These are phyloP conservation scores for Plenodomus lindquistii DNA, from an alignment of 2,329 filamentous ascomycete genomes.

Conservation along the genomic window DNA sequence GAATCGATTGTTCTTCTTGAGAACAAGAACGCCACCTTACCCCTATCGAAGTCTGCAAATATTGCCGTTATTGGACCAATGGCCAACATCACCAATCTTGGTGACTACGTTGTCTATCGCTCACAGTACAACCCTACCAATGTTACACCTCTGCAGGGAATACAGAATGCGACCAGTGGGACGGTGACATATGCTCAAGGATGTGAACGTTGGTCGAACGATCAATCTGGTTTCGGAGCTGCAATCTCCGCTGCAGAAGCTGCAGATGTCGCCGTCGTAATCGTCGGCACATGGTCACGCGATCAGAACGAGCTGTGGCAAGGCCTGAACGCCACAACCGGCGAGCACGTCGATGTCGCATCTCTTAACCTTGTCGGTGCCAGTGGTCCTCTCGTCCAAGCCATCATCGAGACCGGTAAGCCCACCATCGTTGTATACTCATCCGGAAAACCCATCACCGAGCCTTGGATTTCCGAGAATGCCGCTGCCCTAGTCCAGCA, in stretches of 20 bases:
- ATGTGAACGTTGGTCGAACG: slow-evolving; percentile 72
- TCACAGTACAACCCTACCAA: slow-evolving; percentile 62
- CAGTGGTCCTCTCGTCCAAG: slow-evolving; percentile 67
- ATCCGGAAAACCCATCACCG: slow-evolving; percentile 72
- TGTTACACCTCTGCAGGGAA: slow-evolving; percentile 71
- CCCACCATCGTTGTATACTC: slow-evolving; percentile 70
- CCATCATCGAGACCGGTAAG: slow-evolving; percentile 68
- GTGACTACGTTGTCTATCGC: slow-evolving; percentile 72
- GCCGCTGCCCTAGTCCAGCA: slow-evolving; percentile 71
- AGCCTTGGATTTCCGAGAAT: slow-evolving; percentile 70
- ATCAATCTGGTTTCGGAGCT: slow-evolving; percentile 68
- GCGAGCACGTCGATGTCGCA: slow-evolving; percentile 71
- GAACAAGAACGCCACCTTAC: slow-evolving; percentile 68
- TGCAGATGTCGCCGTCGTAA: slow-evolving; percentile 72
- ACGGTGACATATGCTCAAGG: slow-evolving; percentile 69
- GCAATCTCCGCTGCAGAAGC: slow-evolving; percentile 67
- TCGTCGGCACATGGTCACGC: slow-evolving; percentile 76
- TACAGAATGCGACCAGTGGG: slow-evolving; percentile 61
- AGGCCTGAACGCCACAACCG: slow-evolving; percentile 73
- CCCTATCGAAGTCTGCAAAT: slow-evolving; percentile 67
- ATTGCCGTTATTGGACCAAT: slow-evolving; percentile 77
- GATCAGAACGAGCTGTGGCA: slow-evolving; percentile 73
- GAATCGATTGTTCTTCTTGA: slow-evolving; percentile 75
- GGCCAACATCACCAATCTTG: slow-evolving; percentile 63
- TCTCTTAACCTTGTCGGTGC: slow-evolving; percentile 70